Evolutionary conservation across 1,284 basidiomycete species (phyloP).

Genomic region (Irpex sp.): DNA sequence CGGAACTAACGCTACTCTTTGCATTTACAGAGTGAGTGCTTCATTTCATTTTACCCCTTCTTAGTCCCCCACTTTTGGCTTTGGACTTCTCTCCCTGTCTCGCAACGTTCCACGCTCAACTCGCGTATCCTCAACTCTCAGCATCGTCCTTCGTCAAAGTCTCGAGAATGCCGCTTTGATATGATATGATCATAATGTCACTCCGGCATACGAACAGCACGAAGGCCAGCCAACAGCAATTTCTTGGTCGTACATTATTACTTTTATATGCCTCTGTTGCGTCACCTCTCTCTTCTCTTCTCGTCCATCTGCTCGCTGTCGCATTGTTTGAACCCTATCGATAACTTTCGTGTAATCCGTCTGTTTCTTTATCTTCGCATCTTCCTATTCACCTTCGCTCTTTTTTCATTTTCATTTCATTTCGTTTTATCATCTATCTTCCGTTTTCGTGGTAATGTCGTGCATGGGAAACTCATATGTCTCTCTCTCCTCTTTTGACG

Average conservation of each 20-base stretch:
- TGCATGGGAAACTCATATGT: conserved; percentile 18
- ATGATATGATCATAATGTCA: conserved; percentile 31
- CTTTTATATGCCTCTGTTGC: conserved; percentile 22
- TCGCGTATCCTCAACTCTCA: conserved; percentile 27
- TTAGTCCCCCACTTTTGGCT: conserved; percentile 20
- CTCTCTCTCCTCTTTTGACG: conserved; percentile 12
- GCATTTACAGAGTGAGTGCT: conserved; percentile 65
- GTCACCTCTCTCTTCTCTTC: conserved; percentile 17
- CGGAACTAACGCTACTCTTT: conserved; percentile 15
- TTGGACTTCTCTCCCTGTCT: conserved; percentile 17
- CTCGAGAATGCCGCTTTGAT: conserved; percentile 42
- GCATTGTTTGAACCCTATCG: conserved; percentile 8
- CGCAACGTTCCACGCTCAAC: conserved; percentile 23
- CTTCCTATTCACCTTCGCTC: not conserved
- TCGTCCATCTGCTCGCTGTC: conserved; percentile 16
- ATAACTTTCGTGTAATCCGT: conserved; percentile 11
- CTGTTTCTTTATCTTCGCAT: not conserved
- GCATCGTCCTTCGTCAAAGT: conserved; percentile 42
- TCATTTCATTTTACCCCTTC: conserved; percentile 29
- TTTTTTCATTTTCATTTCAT: conserved; percentile 3
- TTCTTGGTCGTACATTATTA: conserved; percentile 11
- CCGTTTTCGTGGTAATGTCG: conserved; percentile 12
- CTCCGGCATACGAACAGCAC: conserved; percentile 3
- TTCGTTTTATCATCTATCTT: conserved; percentile 11
- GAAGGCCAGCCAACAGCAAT: conserved; percentile 11